Evolutionary conservation across 768 basidiomycete genomes (phyloP).

Genomic region (Sistotremastrum niveocremeum): DNA sequence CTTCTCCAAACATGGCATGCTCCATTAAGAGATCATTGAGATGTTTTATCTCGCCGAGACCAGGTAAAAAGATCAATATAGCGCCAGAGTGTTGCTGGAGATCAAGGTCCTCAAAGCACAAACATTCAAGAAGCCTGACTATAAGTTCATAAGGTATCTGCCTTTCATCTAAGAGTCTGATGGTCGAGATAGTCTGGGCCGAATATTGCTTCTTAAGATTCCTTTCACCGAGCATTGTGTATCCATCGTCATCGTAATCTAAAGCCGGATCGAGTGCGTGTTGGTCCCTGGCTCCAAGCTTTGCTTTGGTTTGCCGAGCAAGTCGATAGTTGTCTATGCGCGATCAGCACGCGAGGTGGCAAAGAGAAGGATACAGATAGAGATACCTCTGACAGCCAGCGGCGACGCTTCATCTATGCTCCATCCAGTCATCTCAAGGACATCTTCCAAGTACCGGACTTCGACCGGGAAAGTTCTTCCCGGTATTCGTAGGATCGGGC

Average conservation of each 20-base stretch:
- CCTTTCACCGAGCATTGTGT: conserved; percentile 25
- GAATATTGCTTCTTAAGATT: conserved; percentile 77
- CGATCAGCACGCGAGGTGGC: no score
- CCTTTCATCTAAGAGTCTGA: conserved; percentile 80
- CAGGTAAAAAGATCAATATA: conserved; percentile 87
- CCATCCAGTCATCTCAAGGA: conserved; percentile 72
- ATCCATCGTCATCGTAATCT: conserved; percentile 58
- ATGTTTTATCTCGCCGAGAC: conserved; percentile 84
- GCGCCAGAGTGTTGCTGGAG: conserved; percentile 57
- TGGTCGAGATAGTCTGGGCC: conserved; percentile 51
- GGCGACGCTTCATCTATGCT: conserved; percentile 65
- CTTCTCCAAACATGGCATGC: conserved; percentile 57
- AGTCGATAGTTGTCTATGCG: no score
- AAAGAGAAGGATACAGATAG: background rate
- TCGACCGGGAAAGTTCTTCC: conserved; percentile 93
- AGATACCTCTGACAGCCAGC: conserved; percentile 60
- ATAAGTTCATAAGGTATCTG: conserved; percentile 88
- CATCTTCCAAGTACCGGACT: conserved; percentile 78
- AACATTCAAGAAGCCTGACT: conserved; percentile 61
- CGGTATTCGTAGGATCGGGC: conserved; percentile 74
- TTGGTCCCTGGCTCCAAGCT: background rate
- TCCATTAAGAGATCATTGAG: conserved; percentile 70
- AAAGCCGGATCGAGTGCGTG: conserved; percentile 31
- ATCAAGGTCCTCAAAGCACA: conserved; percentile 56
- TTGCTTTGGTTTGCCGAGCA: no score